Evolutionary conservation across 2,329 filamentous ascomycete species (phyloP).

Genomic region (Monosporascus sp.): DNA sequence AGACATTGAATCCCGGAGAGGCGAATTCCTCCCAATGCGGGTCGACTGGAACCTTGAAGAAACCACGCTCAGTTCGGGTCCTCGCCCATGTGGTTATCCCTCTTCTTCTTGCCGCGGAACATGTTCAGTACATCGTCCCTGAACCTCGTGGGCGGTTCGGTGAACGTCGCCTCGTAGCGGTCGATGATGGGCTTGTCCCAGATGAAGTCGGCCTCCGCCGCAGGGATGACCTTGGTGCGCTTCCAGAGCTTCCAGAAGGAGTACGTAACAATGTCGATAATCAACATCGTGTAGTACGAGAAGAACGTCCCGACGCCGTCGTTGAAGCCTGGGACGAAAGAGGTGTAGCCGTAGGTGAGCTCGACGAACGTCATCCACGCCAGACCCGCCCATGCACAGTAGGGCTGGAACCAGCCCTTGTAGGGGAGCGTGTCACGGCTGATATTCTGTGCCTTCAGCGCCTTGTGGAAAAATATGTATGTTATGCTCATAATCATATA

Average conservation of each 20-base stretch:
- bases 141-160: constrained; percentile 39
- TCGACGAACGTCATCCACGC: constrained; percentile 38
- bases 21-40: too few species aligned
- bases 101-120: constrained; percentile 27
- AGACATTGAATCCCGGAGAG: too few species aligned
- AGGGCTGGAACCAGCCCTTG: constrained; percentile 54
- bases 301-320: constrained; percentile 33
- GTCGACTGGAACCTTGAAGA: too few species aligned
- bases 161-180: constrained; percentile 43
- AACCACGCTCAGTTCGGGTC: constrained; percentile 1
- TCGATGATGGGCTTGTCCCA: constrained; percentile 58
- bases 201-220: constrained; percentile 53
- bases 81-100: constrained; percentile 19
- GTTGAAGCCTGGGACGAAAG: constrained; percentile 33
- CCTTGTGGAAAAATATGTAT: constrained; percentile 54
- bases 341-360: constrained; percentile 51
- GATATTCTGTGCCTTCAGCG: constrained; percentile 44
- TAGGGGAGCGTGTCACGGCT: constrained; percentile 53
- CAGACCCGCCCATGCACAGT: constrained; percentile 45
- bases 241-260: constrained; percentile 62
- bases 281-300: constrained; percentile 47
- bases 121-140: constrained; percentile 40
- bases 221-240: constrained; percentile 48
- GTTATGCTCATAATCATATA: constrained; percentile 56
- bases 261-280: constrained; percentile 44